phyloP scores from a whole-genome alignment of 495 filamentous ascomycete species.

The Copromyces sp. region DNA sequence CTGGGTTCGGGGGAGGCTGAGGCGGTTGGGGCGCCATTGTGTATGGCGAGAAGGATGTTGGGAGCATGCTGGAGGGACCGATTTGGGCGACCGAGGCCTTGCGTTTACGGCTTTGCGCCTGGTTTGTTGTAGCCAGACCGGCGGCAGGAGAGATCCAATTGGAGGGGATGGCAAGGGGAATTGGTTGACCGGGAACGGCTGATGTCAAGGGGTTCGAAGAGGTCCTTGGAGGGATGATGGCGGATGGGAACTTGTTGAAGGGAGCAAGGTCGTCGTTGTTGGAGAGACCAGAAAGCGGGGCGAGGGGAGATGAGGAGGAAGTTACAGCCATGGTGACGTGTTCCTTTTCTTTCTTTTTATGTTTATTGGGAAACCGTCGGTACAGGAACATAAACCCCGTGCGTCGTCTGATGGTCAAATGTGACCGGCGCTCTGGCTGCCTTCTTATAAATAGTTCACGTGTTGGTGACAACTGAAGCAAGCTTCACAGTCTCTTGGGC shows the following conservation, averaged over 20 bases:
- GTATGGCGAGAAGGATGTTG: conserved; percentile 15
- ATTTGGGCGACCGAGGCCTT: conserved; percentile 21
- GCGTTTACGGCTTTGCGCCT: conserved; percentile 22
- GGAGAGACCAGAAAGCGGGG: background rate
- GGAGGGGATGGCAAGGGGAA: conserved; percentile 18
- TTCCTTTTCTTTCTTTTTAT: conserved; percentile 10
- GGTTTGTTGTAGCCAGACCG: conserved; percentile 6
- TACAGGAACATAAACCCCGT: conserved; percentile 14
- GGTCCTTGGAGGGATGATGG: conserved; percentile 66
- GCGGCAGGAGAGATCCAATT: conserved; percentile 2
- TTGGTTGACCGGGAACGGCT: conserved; percentile 4
- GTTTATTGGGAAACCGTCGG: conserved; percentile 5
- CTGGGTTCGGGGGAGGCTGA: conserved; percentile 29
- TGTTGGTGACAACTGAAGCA: background rate
- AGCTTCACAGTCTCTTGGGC: background rate
- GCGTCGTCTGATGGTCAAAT: background rate
- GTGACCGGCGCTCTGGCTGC: background rate
- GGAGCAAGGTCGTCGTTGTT: background rate
- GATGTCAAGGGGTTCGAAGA: conserved; percentile 44
- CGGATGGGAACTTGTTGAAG: conserved; percentile 44
- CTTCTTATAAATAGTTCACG: background rate
- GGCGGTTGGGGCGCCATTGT: conserved; percentile 23
- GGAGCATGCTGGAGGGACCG: conserved; percentile 8
- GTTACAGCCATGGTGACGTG: conserved; percentile 18
- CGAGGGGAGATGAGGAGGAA: conserved; percentile 5